These are phyloP conservation scores for Lyophyllum semitale DNA, from an alignment of 768 basidiomycete genomes.

Conservation along the genomic window DNA sequence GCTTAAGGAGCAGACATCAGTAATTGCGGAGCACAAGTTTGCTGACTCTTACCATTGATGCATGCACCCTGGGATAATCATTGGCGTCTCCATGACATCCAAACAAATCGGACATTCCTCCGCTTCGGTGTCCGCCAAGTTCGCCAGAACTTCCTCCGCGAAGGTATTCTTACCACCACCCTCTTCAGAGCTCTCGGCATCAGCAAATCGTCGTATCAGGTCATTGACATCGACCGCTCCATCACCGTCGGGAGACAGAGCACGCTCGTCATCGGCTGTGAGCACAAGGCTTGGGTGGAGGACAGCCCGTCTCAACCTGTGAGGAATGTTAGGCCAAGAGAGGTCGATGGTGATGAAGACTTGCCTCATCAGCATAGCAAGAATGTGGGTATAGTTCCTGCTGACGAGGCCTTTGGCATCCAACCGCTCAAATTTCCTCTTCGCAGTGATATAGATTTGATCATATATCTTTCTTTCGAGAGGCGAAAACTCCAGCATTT, in stretches of 20 bases:
- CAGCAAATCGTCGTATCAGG: slow-evolving; percentile 55
- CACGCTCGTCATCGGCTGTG: slow-evolving; percentile 45
- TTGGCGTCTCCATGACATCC: slow-evolving; percentile 71
- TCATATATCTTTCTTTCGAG: slow-evolving; percentile 89
- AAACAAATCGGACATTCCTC: slow-evolving; percentile 82
- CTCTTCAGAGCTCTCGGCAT: slow-evolving; percentile 33
- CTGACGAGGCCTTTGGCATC: slow-evolving; percentile 77
- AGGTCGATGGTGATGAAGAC: slow-evolving; percentile 20
- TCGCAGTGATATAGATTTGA: slow-evolving; percentile 78
- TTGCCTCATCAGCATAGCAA: slow-evolving; percentile 94
- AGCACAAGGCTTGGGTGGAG: slow-evolving; percentile 87
- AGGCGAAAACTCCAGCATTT: slow-evolving; percentile 77
- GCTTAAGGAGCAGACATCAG: slow-evolving; percentile 34
- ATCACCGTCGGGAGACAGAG: slow-evolving; percentile 37
- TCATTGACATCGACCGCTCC: slow-evolving; percentile 56
- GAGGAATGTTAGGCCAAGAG: not conserved
- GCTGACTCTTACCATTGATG: slow-evolving; percentile 63
- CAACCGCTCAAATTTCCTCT: slow-evolving; percentile 77
- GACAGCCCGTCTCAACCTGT: slow-evolving; percentile 72
- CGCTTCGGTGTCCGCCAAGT: slow-evolving; percentile 52
- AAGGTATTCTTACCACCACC: slow-evolving; percentile 42
- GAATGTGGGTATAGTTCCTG: slow-evolving; percentile 83
- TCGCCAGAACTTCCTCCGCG: slow-evolving; percentile 65
- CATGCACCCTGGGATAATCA: slow-evolving; percentile 74
- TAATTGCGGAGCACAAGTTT: not conserved